phyloP scores from a whole-genome alignment of 2,329 filamentous ascomycete species.

The Huntiella decipiens region DNA sequence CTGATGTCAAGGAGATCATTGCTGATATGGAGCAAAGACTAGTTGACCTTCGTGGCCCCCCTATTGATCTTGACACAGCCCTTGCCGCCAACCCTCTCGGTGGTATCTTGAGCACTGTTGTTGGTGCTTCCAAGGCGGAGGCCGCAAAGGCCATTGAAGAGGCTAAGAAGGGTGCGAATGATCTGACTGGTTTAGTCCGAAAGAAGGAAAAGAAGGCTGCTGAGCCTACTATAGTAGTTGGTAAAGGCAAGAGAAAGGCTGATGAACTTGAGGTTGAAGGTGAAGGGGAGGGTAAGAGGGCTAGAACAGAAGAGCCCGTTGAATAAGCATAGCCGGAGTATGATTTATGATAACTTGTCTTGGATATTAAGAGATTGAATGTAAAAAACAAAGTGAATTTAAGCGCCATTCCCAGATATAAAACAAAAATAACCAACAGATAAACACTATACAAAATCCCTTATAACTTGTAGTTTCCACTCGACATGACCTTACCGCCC shows the following conservation, averaged over 20 bases:
- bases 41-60: constrained; percentile 46
- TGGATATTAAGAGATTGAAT: not conserved
- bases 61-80: constrained; percentile 36
- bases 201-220: constrained; percentile 29
- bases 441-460: not conserved
- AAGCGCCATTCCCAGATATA: constrained; percentile 5
- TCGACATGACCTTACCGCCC: constrained; percentile 29
- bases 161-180: constrained; percentile 53
- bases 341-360: too few relatives aligned
- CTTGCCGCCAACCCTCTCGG: constrained; percentile 29
- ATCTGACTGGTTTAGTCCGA: constrained; percentile 55
- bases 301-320: constrained; percentile 15
- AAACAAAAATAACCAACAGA: constrained; percentile 2
- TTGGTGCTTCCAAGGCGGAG: constrained; percentile 42
- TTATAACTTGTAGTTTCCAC: constrained; percentile 43
- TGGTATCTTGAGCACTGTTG: constrained; percentile 43
- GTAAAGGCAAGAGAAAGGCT: constrained; percentile 33
- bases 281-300: constrained; percentile 15
- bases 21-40: constrained; percentile 62
- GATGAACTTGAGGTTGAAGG: constrained; percentile 20
- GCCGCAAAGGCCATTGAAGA: constrained; percentile 48
- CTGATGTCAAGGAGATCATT: constrained; percentile 60
- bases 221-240: constrained; percentile 12
- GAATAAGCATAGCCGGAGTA: constrained; percentile 3
- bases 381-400: constrained; percentile 4